These are phyloP conservation scores for Fusarium sambucinum DNA, from an alignment of 2,329 filamentous ascomycete genomes.

Conservation along the genomic window DNA sequence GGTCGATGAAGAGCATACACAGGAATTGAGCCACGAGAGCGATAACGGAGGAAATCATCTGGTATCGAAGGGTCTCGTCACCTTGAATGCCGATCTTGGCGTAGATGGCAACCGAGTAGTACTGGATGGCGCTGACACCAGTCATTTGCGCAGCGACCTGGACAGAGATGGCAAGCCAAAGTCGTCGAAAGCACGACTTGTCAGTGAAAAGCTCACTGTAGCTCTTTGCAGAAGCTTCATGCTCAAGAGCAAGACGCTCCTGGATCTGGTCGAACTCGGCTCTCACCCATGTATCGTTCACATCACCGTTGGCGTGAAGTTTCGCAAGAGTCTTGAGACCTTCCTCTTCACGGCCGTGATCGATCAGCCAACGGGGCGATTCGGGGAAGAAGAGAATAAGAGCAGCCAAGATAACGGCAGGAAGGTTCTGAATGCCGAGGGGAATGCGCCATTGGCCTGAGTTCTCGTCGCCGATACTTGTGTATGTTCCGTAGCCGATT, in stretches of 20 bases:
- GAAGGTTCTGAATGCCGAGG: constrained; percentile 34
- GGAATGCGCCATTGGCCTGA: constrained; percentile 41
- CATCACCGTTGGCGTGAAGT: constrained; percentile 77
- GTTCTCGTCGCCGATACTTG: neutral
- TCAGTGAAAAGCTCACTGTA: constrained; percentile 75
- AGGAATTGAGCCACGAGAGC: constrained; percentile 75
- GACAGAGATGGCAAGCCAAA: constrained; percentile 76
- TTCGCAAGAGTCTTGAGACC: constrained; percentile 75
- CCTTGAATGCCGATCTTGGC: constrained; percentile 75
- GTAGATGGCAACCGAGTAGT: constrained; percentile 77
- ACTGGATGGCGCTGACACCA: constrained; percentile 79
- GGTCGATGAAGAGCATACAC: constrained; percentile 77
- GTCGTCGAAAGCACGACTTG: constrained; percentile 74
- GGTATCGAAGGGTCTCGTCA: constrained; percentile 76
- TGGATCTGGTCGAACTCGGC: constrained; percentile 80
- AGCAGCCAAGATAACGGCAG: constrained; percentile 33
- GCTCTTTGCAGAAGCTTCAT: constrained; percentile 72
- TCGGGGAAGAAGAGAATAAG: constrained; percentile 42
- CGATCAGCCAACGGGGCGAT: constrained; percentile 65
- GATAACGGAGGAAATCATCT: constrained; percentile 79
- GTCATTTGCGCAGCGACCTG: constrained; percentile 83
- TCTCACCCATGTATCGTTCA: constrained; percentile 74
- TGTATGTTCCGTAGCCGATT: constrained; percentile 30
- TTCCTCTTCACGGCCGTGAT: constrained; percentile 73
- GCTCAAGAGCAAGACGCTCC: constrained; percentile 72